Evolutionary conservation across 1,139 yeast genomes (phyloP), one percentile per base, ranked within the genome.

Genomic region (Zhuliangozyma parablackwelliae): DNA sequence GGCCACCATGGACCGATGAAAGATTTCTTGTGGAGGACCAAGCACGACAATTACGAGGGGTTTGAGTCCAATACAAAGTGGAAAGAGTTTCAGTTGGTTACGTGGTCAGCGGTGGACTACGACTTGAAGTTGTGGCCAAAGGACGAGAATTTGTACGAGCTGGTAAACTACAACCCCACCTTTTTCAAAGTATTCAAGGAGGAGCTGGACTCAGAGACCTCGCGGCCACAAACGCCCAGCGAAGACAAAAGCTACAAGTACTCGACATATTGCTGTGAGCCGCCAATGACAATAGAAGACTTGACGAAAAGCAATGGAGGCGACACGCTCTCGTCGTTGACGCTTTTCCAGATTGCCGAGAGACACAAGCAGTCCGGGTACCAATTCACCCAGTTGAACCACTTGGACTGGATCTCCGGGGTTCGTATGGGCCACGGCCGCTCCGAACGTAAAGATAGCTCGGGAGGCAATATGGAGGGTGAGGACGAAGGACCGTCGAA

Each of bases 331-430:
- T 65, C 71, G 5, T 60, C 71, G 6, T 45, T 63, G 43, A 57
- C 69, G 7, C 42, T 61, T 43, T 61, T 54, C 37, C 63, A 57
- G 41, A 59, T 69, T 20, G 57, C 68, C 13, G 63, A 60, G 34
- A 57, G 53, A 34, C 63, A 59, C 24, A 52, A 54, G 26, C 50
- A 54, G 20, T 50, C 53, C 26, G 53, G 58, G 8, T 48, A 53
- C 31, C 51, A 54, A 41, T 34, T 51, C 45, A 39, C 60, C 36
- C 73, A 76, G 41, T 59, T 77, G 28, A 81, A 81, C 46, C 96
- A 90, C 53, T 65, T 92, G 42, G 81, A 83, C 47, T 92, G 98
- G 98, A 82, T 92, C 30, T 82, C 96, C 0, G 97, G 97, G 33
- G 95, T 92, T 6, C 69, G 92, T 38, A 79, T 78, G 63, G 88